These are phyloP conservation scores for Suillus paluster DNA, from an alignment of 768 basidiomycete genomes.

Conservation along the genomic window DNA sequence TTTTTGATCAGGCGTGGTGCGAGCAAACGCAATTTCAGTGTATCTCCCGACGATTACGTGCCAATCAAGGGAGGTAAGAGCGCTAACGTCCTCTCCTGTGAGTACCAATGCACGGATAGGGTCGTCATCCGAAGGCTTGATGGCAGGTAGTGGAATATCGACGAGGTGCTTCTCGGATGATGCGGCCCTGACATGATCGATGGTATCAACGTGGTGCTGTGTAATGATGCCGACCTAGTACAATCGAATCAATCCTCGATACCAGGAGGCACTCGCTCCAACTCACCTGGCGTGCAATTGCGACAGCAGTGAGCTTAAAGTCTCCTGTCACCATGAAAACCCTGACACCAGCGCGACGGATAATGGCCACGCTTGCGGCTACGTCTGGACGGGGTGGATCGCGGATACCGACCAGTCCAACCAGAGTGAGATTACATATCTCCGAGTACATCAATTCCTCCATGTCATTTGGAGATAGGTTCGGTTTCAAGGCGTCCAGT, in stretches of 20 bases:
- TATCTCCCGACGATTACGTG: slow-evolving; percentile 42
- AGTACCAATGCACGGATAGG: slow-evolving; percentile 44
- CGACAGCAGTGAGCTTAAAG: slow-evolving; percentile 55
- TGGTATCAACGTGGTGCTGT: slow-evolving; percentile 40
- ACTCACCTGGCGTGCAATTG: slow-evolving; percentile 52
- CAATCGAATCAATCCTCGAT: slow-evolving; percentile 8
- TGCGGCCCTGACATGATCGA: slow-evolving; percentile 31
- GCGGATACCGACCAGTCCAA: slow-evolving; percentile 57
- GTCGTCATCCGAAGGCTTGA: slow-evolving; percentile 44
- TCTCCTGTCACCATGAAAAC: slow-evolving; percentile 65
- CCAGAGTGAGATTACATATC: slow-evolving; percentile 45
- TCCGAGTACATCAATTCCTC: slow-evolving; percentile 44
- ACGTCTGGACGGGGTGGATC: slow-evolving; percentile 60
- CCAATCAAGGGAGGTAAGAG: slow-evolving; percentile 44
- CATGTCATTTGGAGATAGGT: slow-evolving; percentile 32
- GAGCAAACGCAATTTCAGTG: slow-evolving; percentile 53
- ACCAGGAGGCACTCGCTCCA: slow-evolving; percentile 8
- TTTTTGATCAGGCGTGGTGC: slow-evolving; percentile 62
- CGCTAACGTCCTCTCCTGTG: slow-evolving; percentile 48
- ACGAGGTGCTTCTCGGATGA: slow-evolving; percentile 21
- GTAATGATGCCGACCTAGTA: slow-evolving; percentile 51
- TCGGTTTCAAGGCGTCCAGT: slow-evolving; percentile 28
- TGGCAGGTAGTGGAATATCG: slow-evolving; percentile 15
- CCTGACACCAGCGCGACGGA: slow-evolving; percentile 53
- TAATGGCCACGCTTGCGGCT: slow-evolving; percentile 48